Evolutionary conservation across 2,329 filamentous ascomycete genomes (phyloP).

Genomic region (Hansfordia pulvinata): DNA sequence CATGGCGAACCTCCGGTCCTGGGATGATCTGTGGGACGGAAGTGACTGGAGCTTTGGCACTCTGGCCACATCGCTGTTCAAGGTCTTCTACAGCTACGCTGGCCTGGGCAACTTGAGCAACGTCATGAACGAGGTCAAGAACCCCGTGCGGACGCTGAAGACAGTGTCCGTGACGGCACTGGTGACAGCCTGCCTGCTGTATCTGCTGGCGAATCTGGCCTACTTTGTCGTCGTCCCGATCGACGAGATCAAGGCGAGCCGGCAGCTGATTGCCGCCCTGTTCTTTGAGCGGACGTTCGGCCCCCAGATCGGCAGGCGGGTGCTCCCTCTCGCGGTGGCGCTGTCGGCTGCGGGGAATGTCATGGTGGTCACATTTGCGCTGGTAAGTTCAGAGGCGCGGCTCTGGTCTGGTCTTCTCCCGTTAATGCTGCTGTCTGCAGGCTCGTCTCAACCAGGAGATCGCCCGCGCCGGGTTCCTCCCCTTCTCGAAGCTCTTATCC

Average conservation of each 20-base stretch:
- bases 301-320: constrained; percentile 34
- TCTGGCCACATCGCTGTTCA: constrained; percentile 53
- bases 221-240: constrained; percentile 52
- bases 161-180: constrained; percentile 48
- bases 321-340: constrained; percentile 52
- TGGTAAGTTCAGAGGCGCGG: constrained; percentile 32
- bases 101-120: constrained; percentile 56
- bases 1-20: constrained; percentile 15
- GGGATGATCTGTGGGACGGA: constrained; percentile 45
- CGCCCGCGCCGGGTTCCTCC: constrained; percentile 56
- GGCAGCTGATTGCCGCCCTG: constrained; percentile 53
- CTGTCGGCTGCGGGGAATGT: constrained; percentile 58
- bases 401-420: neutral
- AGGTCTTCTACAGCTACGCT: constrained; percentile 56
- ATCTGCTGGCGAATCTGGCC: constrained; percentile 51
- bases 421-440: constrained; percentile 21
- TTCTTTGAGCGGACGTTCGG: constrained; percentile 56
- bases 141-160: constrained; percentile 52
- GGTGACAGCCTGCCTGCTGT: constrained; percentile 46
- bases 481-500: constrained; percentile 44
- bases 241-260: constrained; percentile 51
- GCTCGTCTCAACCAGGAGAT: constrained; percentile 60
- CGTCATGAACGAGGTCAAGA: constrained; percentile 57
- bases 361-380: constrained; percentile 56
- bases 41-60: constrained; percentile 57